Percentiles rank a stretch among this genome's conserved stretches.
These are phyloP conservation scores for Laburnicola sp. DNA, from an alignment of 2,329 filamentous ascomycete genomes.

Conservation along the genomic window DNA sequence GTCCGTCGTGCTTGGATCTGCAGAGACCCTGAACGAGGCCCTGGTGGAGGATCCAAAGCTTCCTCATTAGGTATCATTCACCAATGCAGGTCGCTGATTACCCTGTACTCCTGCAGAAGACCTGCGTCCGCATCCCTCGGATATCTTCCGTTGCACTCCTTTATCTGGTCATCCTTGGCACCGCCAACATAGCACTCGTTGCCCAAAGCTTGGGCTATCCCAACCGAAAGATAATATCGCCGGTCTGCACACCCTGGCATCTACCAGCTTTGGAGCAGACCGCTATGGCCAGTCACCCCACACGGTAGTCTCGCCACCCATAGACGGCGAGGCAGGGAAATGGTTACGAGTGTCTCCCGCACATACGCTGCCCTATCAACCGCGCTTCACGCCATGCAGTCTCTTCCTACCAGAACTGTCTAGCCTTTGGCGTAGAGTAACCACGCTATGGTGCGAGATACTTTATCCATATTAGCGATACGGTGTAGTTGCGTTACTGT, in stretches of 20 bases:
- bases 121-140: background rate
- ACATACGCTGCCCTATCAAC: slow-evolving; percentile 16
- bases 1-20: background rate
- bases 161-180: slow-evolving; percentile 12
- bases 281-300: slow-evolving; percentile 12
- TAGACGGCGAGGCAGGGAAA: background rate
- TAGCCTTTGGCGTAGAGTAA: slow-evolving; percentile 18
- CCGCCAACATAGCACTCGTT: slow-evolving; percentile 15
- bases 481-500: slow-evolving; percentile 16
- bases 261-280: slow-evolving; percentile 20
- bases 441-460: slow-evolving; percentile 23
- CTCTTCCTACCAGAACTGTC: slow-evolving; percentile 9
- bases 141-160: background rate
- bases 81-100: background rate
- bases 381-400: slow-evolving; percentile 19
- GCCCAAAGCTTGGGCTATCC: slow-evolving; percentile 18
- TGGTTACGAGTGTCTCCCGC: slow-evolving; percentile 1
- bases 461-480: slow-evolving; percentile 34
- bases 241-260: slow-evolving; percentile 12
- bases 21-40: background rate
- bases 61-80: background rate
- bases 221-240: slow-evolving; percentile 15
- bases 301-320: slow-evolving; percentile 16
- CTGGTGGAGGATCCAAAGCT: background rate
- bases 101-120: background rate